Evolutionary conservation across 78 protist genomes (phyloP), one percentile per base, ranked within the genome.

Genomic region (Protostelium mycophagum): DNA sequence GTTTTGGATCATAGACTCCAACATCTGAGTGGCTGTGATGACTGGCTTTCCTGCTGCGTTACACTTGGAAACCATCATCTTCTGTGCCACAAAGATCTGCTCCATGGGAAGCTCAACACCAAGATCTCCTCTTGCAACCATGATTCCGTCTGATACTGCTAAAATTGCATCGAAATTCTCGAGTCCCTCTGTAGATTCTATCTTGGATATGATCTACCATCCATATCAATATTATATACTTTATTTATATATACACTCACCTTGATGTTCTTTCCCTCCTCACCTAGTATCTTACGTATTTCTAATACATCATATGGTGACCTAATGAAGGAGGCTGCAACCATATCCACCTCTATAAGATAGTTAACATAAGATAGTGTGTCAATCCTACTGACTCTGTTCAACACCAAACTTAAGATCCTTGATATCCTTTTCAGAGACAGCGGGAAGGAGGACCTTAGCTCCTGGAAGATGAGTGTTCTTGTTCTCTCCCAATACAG

Each of bases 121-220:
- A 23, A 98, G 95, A 87, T 98, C 99, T 35, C 99, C 99, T 37
- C 99, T 93, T 34, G 99, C 99, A 28, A 98, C 99, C 99, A 98
- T 98, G 89, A 97, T 91, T 84, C 98, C 99, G 63, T 97, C 98
- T 35, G 97, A 39, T 1, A 36, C 97, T 1, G 85, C 96, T 38
- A 98, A 38, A 94, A 98, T 98, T 1, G 89, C 98, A 89, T 95
- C 97, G 35, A 98, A 87, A 94, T 92, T 94, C 63, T 88, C 89
- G 36, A 98, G 85, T 38, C 98, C 99, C 38, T 96, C 96, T 29
- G 88, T 95, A 73, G 94, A 97, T 88, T 98, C 99, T 88, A 98
- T 97, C 95, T 98, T 98, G 16, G 97, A 85, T 87, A 98, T 98
- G 95, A 98, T 95, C 83, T n/a, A n/a, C n/a, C 73, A 0, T n/a